Percentiles rank a stretch among this genome's conserved stretches.
These are phyloP conservation scores for Hyphopichia burtonii DNA, from an alignment of 1,139 yeast species.

Conservation along the genomic window DNA sequence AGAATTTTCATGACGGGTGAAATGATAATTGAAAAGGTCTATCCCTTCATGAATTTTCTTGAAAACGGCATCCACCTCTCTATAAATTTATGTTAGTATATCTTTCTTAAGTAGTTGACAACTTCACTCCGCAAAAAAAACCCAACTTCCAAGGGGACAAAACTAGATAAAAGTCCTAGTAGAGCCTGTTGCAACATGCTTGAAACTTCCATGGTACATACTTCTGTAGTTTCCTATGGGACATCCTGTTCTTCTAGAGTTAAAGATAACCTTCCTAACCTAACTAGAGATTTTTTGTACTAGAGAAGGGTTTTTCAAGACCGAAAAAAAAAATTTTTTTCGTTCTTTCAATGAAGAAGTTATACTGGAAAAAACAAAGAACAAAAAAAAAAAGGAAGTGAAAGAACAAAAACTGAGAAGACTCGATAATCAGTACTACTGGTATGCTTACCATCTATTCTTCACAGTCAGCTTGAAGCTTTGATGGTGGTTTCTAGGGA, in stretches of 20 bases:
- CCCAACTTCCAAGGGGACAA: background rate
- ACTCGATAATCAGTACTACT: too few relatives aligned
- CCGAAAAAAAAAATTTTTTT: background rate
- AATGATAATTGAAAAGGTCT: slow-evolving; percentile 62
- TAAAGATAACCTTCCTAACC: too few relatives aligned
- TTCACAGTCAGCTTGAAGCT: too few relatives aligned
- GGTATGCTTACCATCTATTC: too few relatives aligned
- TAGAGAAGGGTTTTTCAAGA: background rate
- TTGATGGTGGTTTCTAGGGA: too few relatives aligned
- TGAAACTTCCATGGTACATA: slow-evolving; percentile 21
- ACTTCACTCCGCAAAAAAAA: background rate
- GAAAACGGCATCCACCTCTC: slow-evolving; percentile 92
- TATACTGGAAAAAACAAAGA: background rate
- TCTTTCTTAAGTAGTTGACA: background rate
- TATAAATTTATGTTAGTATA: slow-evolving; percentile 9
- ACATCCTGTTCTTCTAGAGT: slow-evolving; percentile 30
- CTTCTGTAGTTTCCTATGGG: slow-evolving; percentile 50
- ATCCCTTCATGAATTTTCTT: slow-evolving; percentile 95
- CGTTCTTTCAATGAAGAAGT: background rate
- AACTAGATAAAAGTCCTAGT: too few relatives aligned
- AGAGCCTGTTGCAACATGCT: background rate
- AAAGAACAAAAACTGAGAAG: background rate
- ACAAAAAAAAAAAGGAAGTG: background rate
- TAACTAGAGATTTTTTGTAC: too few relatives aligned
- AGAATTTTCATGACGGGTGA: slow-evolving; percentile 56